phyloP scores from a whole-genome alignment of 805 yeast species.

The Sungouiozyma intestinalis region DNA sequence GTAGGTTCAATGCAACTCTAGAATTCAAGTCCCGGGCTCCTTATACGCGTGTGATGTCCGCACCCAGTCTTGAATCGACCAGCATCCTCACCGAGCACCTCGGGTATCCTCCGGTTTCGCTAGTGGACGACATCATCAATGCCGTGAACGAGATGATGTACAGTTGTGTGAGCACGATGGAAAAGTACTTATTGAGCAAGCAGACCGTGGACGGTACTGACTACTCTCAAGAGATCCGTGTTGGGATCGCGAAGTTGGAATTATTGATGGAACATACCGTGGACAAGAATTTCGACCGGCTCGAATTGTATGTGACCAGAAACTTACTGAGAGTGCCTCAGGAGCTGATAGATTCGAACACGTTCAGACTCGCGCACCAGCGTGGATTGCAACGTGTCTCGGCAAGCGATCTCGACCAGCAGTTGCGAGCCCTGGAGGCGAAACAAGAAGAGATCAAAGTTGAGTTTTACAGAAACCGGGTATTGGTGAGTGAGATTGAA shows the following conservation, averaged over 20 bases:
- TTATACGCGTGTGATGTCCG: conserved; percentile 23
- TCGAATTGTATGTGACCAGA: conserved; percentile 71
- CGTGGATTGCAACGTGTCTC: conserved; percentile 32
- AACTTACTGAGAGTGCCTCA: conserved; percentile 65
- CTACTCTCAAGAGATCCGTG: conserved; percentile 45
- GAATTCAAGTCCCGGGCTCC: no score
- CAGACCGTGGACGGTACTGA: conserved; percentile 13
- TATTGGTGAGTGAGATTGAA: conserved; percentile 12
- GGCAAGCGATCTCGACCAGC: neutral
- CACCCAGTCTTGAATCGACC: conserved; percentile 32
- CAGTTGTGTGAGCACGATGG: conserved; percentile 72
- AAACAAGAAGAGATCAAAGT: conserved; percentile 16
- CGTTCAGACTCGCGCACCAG: conserved; percentile 61
- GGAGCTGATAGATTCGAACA: conserved; percentile 54
- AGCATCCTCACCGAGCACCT: conserved; percentile 72
- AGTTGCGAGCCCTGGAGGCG: conserved; percentile 9
- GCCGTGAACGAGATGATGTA: conserved; percentile 78
- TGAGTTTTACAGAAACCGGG: conserved; percentile 11
- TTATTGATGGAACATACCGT: conserved; percentile 63
- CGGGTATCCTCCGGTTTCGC: conserved; percentile 71
- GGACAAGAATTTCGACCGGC: conserved; percentile 75
- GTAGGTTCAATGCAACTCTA: no score
- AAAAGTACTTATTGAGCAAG: conserved; percentile 40
- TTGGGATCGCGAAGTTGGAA: conserved; percentile 77
- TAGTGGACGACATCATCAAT: conserved; percentile 80